Evolutionary conservation across 306 rosid genomes (phyloP), one percentile per base, ranked within the genome.

Genomic region (Begonia fuchsioides): DNA sequence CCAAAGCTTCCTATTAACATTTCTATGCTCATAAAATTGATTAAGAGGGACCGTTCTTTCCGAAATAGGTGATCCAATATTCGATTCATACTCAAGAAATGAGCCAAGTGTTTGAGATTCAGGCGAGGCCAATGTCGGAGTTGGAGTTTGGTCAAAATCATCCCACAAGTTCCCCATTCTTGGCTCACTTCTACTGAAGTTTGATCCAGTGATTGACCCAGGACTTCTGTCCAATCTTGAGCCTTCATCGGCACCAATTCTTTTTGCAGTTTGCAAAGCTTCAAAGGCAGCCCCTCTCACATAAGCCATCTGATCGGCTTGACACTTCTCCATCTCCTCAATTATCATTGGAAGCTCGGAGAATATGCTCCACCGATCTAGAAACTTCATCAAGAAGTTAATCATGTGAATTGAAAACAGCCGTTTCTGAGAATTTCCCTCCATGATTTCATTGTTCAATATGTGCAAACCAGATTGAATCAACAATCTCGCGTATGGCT

Each of bases 281-380:
- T 88, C 97, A 68, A 61, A 79, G 14, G 95, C 95, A 51, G 93
- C 95, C 17, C 86, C 93, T 60, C 57, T 72, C 44, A 90, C 86
- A 59, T 57, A 81, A 7, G 78, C 84, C 93, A 78, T 84, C 73
- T 65, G 72, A 55, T 90, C 93, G 6, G 73, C 74, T 17, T 79
- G 90, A n/a, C 87, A 76, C 60, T 66, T 71, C 54, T 81, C 81
- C 92, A 90, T 84, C 74, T 67, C 90, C 72, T 76, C 79, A 62
- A 72, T 74, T 56, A 90, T 63, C 60, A 60, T 32, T 44, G 76
- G 73, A 52, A 81, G 72, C 69, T 88, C 95, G 0, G 95, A 88
- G 55, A 57, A 70, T 50, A 79, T 65, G 67, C 93, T 78, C 72
- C 93, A 66, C 1, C 80, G 80, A 51, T 90, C 97, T 39, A 90